Evolutionary conservation across 129 eudicot species (phyloP).

Genomic region (Flaveria linearis): DNA sequence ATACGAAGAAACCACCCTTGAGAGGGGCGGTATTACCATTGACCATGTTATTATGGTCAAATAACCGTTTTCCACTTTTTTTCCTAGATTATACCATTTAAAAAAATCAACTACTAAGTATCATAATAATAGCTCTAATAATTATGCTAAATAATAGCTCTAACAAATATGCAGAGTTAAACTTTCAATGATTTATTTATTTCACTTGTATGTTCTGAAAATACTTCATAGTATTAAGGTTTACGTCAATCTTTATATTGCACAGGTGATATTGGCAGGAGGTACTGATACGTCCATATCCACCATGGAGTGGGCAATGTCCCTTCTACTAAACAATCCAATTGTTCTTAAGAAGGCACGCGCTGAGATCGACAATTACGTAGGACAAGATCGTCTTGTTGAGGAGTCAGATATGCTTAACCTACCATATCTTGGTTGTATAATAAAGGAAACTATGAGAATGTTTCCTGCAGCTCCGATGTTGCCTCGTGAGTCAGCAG

Average conservation of each 20-base stretch:
- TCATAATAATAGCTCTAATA: no score
- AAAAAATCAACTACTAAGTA: no score
- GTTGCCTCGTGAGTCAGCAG: slow-evolving; percentile 54
- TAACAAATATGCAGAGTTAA: no score
- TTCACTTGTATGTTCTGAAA: not conserved
- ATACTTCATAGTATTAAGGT: not conserved
- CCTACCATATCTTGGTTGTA: slow-evolving; percentile 55
- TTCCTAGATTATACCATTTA: no score
- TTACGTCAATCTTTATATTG: not conserved
- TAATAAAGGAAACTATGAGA: slow-evolving; percentile 55
- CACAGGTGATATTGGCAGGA: slow-evolving; percentile 32
- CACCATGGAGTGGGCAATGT: slow-evolving; percentile 58
- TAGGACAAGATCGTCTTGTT: slow-evolving; percentile 35
- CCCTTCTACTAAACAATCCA: slow-evolving; percentile 49
- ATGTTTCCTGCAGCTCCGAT: slow-evolving; percentile 53
- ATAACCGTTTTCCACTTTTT: no score
- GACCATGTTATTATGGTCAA: no score
- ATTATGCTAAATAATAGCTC: no score
- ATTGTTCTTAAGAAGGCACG: slow-evolving; percentile 40
- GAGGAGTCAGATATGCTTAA: slow-evolving; percentile 44
- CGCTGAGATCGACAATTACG: slow-evolving; percentile 39
- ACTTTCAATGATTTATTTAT: no score
- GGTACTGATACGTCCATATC: slow-evolving; percentile 43
- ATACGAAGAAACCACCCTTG: no score
- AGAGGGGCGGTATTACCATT: no score